These are phyloP conservation scores for Rhodocollybia butyracea DNA, from an alignment of 768 basidiomycete species.

Conservation along the genomic window DNA sequence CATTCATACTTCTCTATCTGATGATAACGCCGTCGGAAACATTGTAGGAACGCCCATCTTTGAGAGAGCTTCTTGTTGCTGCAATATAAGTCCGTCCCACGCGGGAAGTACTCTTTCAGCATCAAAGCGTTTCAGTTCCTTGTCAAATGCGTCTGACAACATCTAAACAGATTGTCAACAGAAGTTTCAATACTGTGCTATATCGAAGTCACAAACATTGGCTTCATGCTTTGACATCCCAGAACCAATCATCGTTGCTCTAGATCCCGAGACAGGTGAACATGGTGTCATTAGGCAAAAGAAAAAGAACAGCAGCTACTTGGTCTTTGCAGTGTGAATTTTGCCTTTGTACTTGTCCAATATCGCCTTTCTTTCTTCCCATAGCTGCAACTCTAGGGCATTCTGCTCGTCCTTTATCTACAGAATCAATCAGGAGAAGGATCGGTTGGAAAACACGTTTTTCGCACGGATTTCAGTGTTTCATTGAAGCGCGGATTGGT, in stretches of 20 bases:
- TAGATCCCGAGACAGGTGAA: slow-evolving; percentile 24
- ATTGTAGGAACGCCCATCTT: slow-evolving; percentile 66
- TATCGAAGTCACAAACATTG: slow-evolving; percentile 40
- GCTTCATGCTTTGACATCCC: slow-evolving; percentile 68
- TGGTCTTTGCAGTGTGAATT: slow-evolving; percentile 63
- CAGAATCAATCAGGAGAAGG: slow-evolving; percentile 1
- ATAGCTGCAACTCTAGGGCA: slow-evolving; percentile 62
- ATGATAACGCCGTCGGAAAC: slow-evolving; percentile 48
- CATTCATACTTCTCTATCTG: slow-evolving; percentile 56
- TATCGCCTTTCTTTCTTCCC: slow-evolving; percentile 63
- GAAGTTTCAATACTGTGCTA: background rate
- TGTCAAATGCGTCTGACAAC: slow-evolving; percentile 60
- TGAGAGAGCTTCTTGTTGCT: slow-evolving; percentile 66
- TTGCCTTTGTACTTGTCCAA: slow-evolving; percentile 67
- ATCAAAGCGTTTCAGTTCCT: slow-evolving; percentile 68
- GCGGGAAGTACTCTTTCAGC: slow-evolving; percentile 63
- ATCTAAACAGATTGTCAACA: slow-evolving; percentile 38
- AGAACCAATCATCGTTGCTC: slow-evolving; percentile 65
- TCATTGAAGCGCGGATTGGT: slow-evolving; percentile 49
- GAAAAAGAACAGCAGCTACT: slow-evolving; percentile 37
- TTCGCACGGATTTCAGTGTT: slow-evolving; percentile 46
- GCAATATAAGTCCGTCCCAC: slow-evolving; percentile 72
- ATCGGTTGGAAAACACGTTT: too few relatives aligned
- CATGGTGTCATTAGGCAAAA: background rate
- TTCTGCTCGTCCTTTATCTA: slow-evolving; percentile 75